Base-by-base conservation (phyloP, 1,284 basidiomycete species). In the Cystobasidium slooffiae region DNA sequence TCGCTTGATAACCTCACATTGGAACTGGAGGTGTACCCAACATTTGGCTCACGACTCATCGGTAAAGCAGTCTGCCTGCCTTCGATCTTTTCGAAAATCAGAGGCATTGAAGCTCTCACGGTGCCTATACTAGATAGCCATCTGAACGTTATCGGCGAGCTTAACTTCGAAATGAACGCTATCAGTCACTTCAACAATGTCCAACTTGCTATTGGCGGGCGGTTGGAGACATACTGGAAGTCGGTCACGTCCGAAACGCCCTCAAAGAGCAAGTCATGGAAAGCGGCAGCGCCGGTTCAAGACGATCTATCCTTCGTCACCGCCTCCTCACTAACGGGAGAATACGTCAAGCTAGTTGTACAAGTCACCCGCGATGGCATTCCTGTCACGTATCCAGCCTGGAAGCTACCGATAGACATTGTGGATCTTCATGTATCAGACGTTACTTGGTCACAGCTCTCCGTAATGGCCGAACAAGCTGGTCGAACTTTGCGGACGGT, bases 1-100 rank as follows among this genome's bases (percentile, higher is more conserved):
- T 87, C 81, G 77, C 83, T 96, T 22, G 88, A 90, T 66, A 86
- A 87, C 47, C 88, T 98, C 75, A 88, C 89, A 1, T 84, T 99
- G 78, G 93, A 98, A 82, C 93, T 98, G 81, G 97, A 96, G 51
- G 85, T 99, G 37, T 97, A 96, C 84, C 97, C 97, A 8, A 97
- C 93, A 76, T 99, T 99, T 82, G 97, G 97, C n/a, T 95, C 93
- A 43, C 96, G 94, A 83, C 93, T 95, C 46, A 93, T 99, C 76
- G 97, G 96, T 39, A 89, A 95, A 77, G 95, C 94, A 18, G 89
- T 95, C 56, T 91, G 93, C 31, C 85, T 95, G 43, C 90, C 95
- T 3, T 88, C 88, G 1, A 86, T 91, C 63, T 92, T 96, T 80
- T 81, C 84, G 55, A 84, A 87, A 68, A 85, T 88, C 20, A 85